Evolutionary conservation across 768 basidiomycete species (phyloP), one percentile per base, ranked within the genome.

Genomic region (Paxillus involutus): DNA sequence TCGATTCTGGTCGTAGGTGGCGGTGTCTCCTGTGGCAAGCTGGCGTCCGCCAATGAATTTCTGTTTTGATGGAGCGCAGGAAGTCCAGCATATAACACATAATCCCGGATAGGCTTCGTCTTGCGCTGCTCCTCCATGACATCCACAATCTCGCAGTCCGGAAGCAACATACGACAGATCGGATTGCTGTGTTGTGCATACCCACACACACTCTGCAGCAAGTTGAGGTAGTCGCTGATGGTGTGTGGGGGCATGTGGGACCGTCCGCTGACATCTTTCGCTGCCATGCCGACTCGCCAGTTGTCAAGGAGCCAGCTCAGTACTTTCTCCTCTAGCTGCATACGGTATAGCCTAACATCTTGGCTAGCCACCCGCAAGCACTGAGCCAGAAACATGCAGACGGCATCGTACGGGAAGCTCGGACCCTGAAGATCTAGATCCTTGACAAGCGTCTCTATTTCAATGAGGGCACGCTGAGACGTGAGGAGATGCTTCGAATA

Each of bases 391-490:
- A 98, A 93, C 52, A 77, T 75, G 75, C 95, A 97, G 37, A 96
- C 92, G 1, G 95, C 85, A 64, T 99, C 97, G 62, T 81, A 89
- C 0, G 94, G 93, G 62, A 82, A 86, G 13, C 84, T 74, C 2
- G 95, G 94, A 0, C 94, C 95, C 71, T 98, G 96, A 14, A 97
- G 80, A 58, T 92, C 88, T 53, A 99, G 75, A 57, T 96, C 91
- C 57, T 86, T 87, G 1, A 85, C 80, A 44, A 98, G 74, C 0
- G 78, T 75, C 65, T 94, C 93, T 45, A 98, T 84, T 65, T 95
- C 93, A 3, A 72, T 63, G 13, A 90, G 75, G 43, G 88, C 72
- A 13, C 80, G 80, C 36, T 84, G 81, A 13, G 81, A 70, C 4
- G 81, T 75, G 21, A 91, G 73, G 49, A 80, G 61, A 48, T 62